Conservation (phyloP, 2,329 filamentous ascomycete species). For the Daldinia eschscholtzii region DNA sequence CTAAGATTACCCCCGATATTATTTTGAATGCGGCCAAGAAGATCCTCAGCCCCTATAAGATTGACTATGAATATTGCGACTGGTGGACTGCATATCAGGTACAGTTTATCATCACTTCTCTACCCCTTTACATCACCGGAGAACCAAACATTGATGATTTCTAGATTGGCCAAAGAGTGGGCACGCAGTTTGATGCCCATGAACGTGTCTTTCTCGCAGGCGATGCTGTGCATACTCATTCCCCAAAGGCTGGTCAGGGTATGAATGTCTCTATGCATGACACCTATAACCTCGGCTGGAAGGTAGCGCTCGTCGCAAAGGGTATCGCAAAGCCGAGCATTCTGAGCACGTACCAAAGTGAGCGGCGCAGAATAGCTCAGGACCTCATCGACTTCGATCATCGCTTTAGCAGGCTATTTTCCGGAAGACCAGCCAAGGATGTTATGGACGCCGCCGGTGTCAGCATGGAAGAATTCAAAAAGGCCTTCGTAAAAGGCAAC, state of each 20-base stretch:
- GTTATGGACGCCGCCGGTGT: constrained; percentile 68
- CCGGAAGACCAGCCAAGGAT: constrained; percentile 47
- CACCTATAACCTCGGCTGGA: constrained; percentile 69
- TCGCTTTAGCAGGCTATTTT: constrained; percentile 68
- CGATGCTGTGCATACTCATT: constrained; percentile 71
- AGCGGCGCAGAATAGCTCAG: constrained; percentile 71
- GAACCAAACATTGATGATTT: neutral
- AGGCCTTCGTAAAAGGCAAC: constrained; percentile 70
- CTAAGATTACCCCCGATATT: constrained; percentile 68
- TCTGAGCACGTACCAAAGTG: constrained; percentile 63
- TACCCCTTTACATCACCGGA: neutral
- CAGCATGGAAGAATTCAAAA: constrained; percentile 72
- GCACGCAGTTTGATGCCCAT: constrained; percentile 65
- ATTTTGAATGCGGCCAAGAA: constrained; percentile 69
- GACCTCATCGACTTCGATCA: constrained; percentile 75
- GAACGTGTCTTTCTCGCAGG: constrained; percentile 77
- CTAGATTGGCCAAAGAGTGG: constrained; percentile 75
- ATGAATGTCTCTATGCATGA: constrained; percentile 82
- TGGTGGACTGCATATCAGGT: constrained; percentile 78
- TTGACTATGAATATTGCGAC: constrained; percentile 72
- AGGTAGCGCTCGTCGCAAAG: constrained; percentile 62
- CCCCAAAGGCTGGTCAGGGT: constrained; percentile 75
- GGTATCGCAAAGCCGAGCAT: constrained; percentile 59
- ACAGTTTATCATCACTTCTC: neutral
- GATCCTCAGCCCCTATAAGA: constrained; percentile 71